Base-by-base conservation (phyloP, 2,329 filamentous ascomycete genomes). In the Nothopassalora personata region DNA sequence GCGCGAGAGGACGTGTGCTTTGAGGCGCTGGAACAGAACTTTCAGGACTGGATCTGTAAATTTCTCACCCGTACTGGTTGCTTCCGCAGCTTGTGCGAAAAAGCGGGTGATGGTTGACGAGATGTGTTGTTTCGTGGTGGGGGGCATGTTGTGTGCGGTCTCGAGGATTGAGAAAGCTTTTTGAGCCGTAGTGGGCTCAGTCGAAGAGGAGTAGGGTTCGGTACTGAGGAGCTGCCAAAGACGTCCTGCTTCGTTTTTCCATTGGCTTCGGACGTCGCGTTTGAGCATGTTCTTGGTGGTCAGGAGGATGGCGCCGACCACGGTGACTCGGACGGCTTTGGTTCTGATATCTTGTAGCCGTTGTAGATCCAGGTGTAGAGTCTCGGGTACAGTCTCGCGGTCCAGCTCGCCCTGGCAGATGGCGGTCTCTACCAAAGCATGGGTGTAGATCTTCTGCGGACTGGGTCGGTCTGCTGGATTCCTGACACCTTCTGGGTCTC, bases 231-330 rank as follows among this genome's bases (percentile, higher is more conserved):
- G 83, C 1, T 83, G 76, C 77, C 88, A 84, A 64, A 92, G 83
- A n/a, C 89, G 84, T 2, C 79, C 77, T 0, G 88, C 87, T 73
- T 92, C 87, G 27, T 80, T 83, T 73, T 87, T 90, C 90, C 90
- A 94, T 19, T 87, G 85, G 11, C 83, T 83, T 48, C 90, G 85
- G 3, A 91, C 88, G 68, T 93, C 89, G 15, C 90, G 85, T 74
- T 91, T 92, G 33, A 94, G 81, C 7, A 93, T 79, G 66, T 91
- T 93, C 77, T 94, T 94, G 73, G 87, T 88, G 54, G 91, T 90
- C 13, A 93, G 76, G 30, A 92, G 77, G 51, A 93, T 87, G 0
- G 89, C 87, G 1, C 87, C 88, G 3, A 88, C 83, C 1, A 88
- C 88, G 23, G 89, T 83, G 66, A 93, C 86, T 48, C 85, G 82